Evolutionary conservation across 768 basidiomycete species (phyloP).

Genomic region (Mycena olivaceomarginata): DNA sequence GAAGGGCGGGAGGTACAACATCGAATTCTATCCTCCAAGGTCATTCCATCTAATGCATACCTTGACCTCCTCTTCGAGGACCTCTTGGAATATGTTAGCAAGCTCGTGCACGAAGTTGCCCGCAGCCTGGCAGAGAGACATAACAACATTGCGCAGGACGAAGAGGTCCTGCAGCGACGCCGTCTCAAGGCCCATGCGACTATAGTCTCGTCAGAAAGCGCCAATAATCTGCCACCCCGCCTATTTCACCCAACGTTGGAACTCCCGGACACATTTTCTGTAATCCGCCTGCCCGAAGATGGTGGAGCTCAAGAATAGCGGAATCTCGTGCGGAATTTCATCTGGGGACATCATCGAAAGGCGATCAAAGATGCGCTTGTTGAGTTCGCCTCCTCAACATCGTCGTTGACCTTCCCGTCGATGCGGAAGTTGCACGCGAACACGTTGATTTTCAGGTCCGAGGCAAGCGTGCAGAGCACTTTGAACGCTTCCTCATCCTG

Average conservation of each 20-base stretch:
- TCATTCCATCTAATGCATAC: constrained; percentile 39
- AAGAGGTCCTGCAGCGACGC: constrained; percentile 53
- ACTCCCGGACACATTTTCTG: background rate
- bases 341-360: constrained; percentile 55
- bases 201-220: background rate
- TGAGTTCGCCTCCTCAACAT: constrained; percentile 66
- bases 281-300: background rate
- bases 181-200: constrained; percentile 53
- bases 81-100: constrained; percentile 56
- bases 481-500: constrained; percentile 49
- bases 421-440: constrained; percentile 66
- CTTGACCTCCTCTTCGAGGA: constrained; percentile 57
- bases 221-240: background rate
- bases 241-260: background rate
- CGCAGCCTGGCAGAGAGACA: constrained; percentile 61
- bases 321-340: constrained; percentile 50
- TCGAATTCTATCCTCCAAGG: background rate
- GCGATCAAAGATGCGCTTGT: constrained; percentile 59
- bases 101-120: constrained; percentile 54
- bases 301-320: constrained; percentile 50
- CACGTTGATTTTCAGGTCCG: constrained; percentile 66
- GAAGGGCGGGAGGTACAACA: background rate
- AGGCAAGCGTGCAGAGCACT: constrained; percentile 52
- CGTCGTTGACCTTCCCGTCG: constrained; percentile 56
- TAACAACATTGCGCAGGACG: constrained; percentile 60